A percentile compares a stretch with the other conserved stretches of the same genome.
Conservation (phyloP, 768 basidiomycete genomes). For the Imleria badia region DNA sequence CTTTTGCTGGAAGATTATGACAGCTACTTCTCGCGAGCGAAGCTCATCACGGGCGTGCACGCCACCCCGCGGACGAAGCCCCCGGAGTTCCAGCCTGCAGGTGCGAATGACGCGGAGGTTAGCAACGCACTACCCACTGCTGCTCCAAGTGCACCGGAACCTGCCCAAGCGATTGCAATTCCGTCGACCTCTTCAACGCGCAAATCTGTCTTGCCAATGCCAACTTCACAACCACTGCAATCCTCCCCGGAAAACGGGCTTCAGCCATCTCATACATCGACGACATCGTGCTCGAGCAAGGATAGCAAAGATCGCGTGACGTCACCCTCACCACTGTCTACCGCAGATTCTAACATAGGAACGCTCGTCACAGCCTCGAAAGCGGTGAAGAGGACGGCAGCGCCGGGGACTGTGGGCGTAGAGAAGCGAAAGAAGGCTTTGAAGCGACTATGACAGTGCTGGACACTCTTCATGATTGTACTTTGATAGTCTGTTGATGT, state of each 20-base stretch:
- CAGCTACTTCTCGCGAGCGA: conserved; percentile 82
- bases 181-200: conserved; percentile 41
- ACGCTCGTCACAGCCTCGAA: conserved; percentile 46
- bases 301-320: conserved; percentile 57
- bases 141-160: conserved; percentile 20
- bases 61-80: conserved; percentile 79
- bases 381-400: conserved; percentile 63
- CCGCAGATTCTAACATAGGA: conserved; percentile 67
- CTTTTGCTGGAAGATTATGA: conserved; percentile 87
- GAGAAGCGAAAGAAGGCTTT: conserved; percentile 91
- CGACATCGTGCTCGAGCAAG: conserved; percentile 29
- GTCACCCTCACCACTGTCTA: conserved; percentile 69
- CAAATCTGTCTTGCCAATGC: conserved; percentile 44
- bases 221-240: conserved; percentile 39
- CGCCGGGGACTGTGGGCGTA: conserved; percentile 54
- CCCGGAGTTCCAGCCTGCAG: conserved; percentile 62
- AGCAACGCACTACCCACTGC: conserved; percentile 14
- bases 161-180: conserved; percentile 36
- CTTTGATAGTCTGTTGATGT: neutral
- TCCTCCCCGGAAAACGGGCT: conserved; percentile 41
- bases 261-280: conserved; percentile 38
- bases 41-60: conserved; percentile 88
- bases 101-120: conserved; percentile 26
- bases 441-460: conserved; percentile 58
- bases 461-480: conserved; percentile 6